Base-by-base conservation (phyloP, 1,139 yeast species). In the Debaryomycetaceae sp. region DNA sequence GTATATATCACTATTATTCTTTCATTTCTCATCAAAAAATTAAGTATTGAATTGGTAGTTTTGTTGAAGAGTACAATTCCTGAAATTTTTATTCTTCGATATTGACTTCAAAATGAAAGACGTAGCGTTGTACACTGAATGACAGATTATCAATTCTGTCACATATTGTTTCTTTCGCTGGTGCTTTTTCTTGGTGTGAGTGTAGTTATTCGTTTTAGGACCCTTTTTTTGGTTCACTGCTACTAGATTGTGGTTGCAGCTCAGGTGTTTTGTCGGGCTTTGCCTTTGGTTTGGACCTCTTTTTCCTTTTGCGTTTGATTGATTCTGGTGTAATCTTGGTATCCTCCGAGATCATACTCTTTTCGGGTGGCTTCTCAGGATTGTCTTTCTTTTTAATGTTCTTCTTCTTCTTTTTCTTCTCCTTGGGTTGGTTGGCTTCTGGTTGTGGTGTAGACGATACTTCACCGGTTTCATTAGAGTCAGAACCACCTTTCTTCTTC, bases 211-310 rank as follows among this genome's bases (percentile, higher is more conserved):
- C n/a, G n/a, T n/a, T n/a, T n/a, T n/a, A n/a, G n/a, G n/a, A n/a
- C n/a, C n/a, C n/a, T n/a, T n/a, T n/a, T n/a, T n/a, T n/a, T n/a
- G n/a, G n/a, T n/a, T n/a, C n/a, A n/a, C n/a, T n/a, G n/a, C n/a
- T n/a, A n/a, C n/a, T n/a, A n/a, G n/a, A 2, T 2, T 17, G 4
- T 4, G 15, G 5, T 26, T 18, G 34, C 6, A 18, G 30, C 31
- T 15, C 29, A 17, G 14, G 17, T 28, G 19, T 26, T 11, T 4
- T 17, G 30, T 18, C 37, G 8, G 31, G 35, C 22, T 38, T 30
- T 24, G 29, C 16, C 17, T 26, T 35, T 17, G 35, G 28, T 9
- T 35, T 38, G 6, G 34, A 22, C n/a, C 18, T 37, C 18, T 30
- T 16, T 16, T 30, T 37, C 15, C 29, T 28, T 29, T 28, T 38